Base-by-base conservation (phyloP, 2,329 filamentous ascomycete genomes). In the Fusarium nisikadoi region DNA sequence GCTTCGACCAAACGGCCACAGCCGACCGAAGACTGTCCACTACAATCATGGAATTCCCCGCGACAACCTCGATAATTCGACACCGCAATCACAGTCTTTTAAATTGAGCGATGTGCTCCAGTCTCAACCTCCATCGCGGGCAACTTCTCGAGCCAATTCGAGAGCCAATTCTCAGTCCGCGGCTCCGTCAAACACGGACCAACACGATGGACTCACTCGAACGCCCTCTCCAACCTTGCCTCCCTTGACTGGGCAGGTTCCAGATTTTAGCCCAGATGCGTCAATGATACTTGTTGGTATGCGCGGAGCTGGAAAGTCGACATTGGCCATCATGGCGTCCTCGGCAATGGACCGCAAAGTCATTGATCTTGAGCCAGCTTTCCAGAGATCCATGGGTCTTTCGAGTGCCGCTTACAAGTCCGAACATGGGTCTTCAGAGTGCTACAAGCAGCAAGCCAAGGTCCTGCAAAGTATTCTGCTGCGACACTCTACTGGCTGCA, bases 281-380 rank as follows among this genome's bases (percentile, higher is more conserved):
- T 94, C 93, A 3, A 89, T 95, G 61, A 87, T 94, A 11, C 84
- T 95, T 23, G 87, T 93, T 27, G 93, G 93, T 5, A 90, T 94
- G 62, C 89, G 91, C 19, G 93, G 92, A 16, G 89, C 91, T 9
- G 93, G 93, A 20, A 94, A 94, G 80, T 92, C 92, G 4, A 94
- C 91, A 3, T 83, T 95, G 16, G 93, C 91, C 19, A 88, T 95
- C 52, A 93, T 95, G 69, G 91, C 92, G 10, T 92, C 92, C 0
- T 90, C 90, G 12, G 91, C 91, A 53, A 90, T 93, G 79, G 88
- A 89, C 58, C 86, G 91, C 43, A 89, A 89, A 58, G 85, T 94
- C 5, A 83, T 94, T 58, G 92, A 94, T 69, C 86, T 90, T 38
- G 92, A 94, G 71, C 86, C 86, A 43, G 86, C 87, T 50, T 95